phyloP scores from a whole-genome alignment of 192 early-diverging fungal genomes.

The Coemansia sp. region DNA sequence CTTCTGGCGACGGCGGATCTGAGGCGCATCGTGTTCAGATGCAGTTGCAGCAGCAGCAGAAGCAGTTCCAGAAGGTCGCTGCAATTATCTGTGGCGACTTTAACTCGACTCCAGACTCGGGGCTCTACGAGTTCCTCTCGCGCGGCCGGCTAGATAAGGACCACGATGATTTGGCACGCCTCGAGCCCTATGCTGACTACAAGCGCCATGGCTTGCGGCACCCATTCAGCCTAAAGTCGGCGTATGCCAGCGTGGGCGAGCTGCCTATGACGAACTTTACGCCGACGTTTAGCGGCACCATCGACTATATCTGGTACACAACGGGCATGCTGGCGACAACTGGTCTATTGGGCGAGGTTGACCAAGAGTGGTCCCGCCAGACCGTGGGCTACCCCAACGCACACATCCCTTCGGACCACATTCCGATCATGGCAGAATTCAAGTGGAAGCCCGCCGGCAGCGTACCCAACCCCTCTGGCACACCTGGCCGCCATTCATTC shows the following conservation, averaged over 20 bases:
- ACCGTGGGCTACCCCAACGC: conserved; percentile 92
- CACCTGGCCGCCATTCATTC: conserved; percentile 36
- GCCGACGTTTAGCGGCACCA: conserved; percentile 79
- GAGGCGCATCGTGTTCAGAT: conserved; percentile 46
- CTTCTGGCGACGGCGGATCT: conserved; percentile 19
- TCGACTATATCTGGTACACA: conserved; percentile 95
- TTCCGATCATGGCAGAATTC: conserved; percentile 73
- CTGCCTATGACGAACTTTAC: conserved; percentile 92
- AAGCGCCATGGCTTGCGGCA: conserved; percentile 82
- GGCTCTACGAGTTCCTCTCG: conserved; percentile 89
- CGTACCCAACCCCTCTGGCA: background rate
- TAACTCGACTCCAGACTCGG: conserved; percentile 85
- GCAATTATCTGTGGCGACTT: conserved; percentile 89
- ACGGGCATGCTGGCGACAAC: conserved; percentile 70
- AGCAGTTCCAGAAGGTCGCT: conserved; percentile 49
- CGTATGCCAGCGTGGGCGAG: conserved; percentile 71
- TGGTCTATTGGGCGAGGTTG: conserved; percentile 78
- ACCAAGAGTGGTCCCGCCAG: conserved; percentile 72
- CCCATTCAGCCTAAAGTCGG: conserved; percentile 75
- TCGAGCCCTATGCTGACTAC: conserved; percentile 79
- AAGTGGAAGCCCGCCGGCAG: conserved; percentile 54
- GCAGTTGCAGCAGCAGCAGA: conserved; percentile 50
- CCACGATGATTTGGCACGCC: conserved; percentile 78
- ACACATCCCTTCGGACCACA: conserved; percentile 82
- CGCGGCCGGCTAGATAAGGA: conserved; percentile 72